Percentiles rank a stretch among this genome's conserved stretches.
Conservation (phyloP, 306 rosid species). For the Chamaecrista fasciculata region DNA sequence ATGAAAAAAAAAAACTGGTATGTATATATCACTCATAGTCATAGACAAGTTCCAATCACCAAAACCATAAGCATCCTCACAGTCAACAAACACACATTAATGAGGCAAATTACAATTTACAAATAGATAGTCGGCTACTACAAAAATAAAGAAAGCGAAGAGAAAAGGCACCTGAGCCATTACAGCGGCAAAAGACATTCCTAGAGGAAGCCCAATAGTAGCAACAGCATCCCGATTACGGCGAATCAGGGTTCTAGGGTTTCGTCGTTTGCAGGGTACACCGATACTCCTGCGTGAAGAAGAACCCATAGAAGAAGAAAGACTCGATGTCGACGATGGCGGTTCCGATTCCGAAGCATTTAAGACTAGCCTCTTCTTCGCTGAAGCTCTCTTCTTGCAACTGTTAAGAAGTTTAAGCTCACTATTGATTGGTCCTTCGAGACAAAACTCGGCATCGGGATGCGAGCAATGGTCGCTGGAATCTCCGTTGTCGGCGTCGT, state of each 20-base stretch:
- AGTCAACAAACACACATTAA: background rate
- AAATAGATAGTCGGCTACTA: background rate
- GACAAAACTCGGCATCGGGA: conserved; percentile 26
- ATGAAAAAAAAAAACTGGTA: background rate
- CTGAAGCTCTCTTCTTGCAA: conserved; percentile 11
- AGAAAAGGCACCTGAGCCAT: conserved; percentile 56
- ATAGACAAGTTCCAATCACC: background rate
- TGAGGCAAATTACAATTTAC: background rate
- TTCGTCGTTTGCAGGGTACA: conserved; percentile 53
- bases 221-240: conserved; percentile 43
- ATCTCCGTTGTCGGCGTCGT: conserved; percentile 6
- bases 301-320: conserved; percentile 24
- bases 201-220: conserved; percentile 67
- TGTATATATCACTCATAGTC: background rate
- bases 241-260: conserved; percentile 44
- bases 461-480: background rate
- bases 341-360: conserved; percentile 42
- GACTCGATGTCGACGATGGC: conserved; percentile 6
- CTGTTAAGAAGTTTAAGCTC: conserved; percentile 1
- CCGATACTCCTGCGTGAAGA: conserved; percentile 28
- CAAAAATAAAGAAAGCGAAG: background rate
- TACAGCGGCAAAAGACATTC: conserved; percentile 86
- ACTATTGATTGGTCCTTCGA: background rate
- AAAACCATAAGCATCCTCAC: background rate
- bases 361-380: conserved; percentile 12